These are phyloP conservation scores for Huntiella abstrusa DNA, from an alignment of 2,329 filamentous ascomycete genomes.

Conservation along the genomic window DNA sequence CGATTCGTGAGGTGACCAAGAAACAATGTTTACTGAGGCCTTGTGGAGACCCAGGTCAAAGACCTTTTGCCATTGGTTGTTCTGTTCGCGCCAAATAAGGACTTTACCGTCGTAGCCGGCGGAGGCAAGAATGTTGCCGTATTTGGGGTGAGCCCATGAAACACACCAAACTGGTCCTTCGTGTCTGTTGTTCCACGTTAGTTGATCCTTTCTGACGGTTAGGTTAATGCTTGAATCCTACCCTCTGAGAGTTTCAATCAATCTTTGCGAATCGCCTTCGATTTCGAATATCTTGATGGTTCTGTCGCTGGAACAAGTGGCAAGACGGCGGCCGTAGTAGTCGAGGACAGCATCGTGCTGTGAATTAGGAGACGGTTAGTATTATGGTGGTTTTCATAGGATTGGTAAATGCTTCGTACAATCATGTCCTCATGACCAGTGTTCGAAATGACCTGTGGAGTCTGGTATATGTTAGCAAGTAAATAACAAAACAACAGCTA, in stretches of 20 bases:
- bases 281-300: conserved; percentile 99
- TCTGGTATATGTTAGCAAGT: conserved; percentile 14
- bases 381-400: not conserved
- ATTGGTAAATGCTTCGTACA: conserved; percentile 39
- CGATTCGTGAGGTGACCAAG: conserved; percentile 92
- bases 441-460: conserved; percentile 27
- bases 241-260: conserved; percentile 90
- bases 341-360: conserved; percentile 96
- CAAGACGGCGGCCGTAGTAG: conserved; percentile 90
- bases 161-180: conserved; percentile 97
- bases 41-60: conserved; percentile 90
- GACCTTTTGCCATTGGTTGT: conserved; percentile 59
- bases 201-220: too few relatives aligned
- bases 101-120: conserved; percentile 96
- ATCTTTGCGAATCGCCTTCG: conserved; percentile 73
- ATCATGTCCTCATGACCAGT: conserved; percentile 92
- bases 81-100: conserved; percentile 91
- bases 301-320: conserved; percentile 93
- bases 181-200: conserved; percentile 38
- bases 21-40: conserved; percentile 87
- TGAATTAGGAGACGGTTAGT: conserved; percentile 8
- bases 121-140: conserved; percentile 91
- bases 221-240: conserved; percentile 23
- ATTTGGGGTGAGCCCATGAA: conserved; percentile 95
- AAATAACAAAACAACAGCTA: too few relatives aligned